phyloP scores from a whole-genome alignment of 2,329 filamentous ascomycete species.

The Colletotrichum sp. region DNA sequence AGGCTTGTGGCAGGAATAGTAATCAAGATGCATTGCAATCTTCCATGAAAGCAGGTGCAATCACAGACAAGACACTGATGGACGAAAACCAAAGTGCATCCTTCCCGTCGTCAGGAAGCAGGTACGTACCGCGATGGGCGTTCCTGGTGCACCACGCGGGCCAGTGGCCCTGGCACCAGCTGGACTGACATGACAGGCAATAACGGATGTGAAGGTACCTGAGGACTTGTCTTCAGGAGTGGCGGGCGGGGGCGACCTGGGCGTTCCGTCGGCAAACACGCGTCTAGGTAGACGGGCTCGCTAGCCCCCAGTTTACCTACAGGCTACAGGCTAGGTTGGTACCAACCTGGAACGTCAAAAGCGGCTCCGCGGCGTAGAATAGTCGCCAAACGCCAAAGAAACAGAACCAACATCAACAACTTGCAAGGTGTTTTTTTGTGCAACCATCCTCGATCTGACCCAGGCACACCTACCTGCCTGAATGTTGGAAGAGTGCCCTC shows the following conservation, averaged over 20 bases:
- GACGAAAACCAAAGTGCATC: neutral
- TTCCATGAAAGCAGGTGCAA: neutral
- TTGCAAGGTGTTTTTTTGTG: neutral
- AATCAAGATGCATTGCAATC: neutral
- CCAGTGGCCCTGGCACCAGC: neutral
- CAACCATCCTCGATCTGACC: neutral
- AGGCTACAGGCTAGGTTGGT: neutral
- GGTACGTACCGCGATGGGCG: neutral
- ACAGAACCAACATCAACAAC: neutral
- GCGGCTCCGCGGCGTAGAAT: neutral
- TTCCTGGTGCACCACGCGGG: neutral
- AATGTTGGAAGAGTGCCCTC: neutral
- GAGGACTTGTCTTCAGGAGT: neutral
- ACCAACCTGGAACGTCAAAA: neutral
- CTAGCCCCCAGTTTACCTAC: slow-evolving; percentile 16
- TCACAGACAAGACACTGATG: neutral
- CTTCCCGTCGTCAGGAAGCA: neutral
- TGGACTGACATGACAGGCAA: neutral
- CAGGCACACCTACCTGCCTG: neutral
- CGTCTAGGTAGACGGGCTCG: neutral
- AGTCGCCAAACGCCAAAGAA: neutral
- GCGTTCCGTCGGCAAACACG: neutral
- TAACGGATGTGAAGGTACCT: neutral
- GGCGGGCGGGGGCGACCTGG: neutral
- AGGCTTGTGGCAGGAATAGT: neutral